Percentiles rank a stretch among this genome's conserved stretches.
Conservation (phyloP, 2,329 filamentous ascomycete species). For the Trichoderma oligosporum region DNA sequence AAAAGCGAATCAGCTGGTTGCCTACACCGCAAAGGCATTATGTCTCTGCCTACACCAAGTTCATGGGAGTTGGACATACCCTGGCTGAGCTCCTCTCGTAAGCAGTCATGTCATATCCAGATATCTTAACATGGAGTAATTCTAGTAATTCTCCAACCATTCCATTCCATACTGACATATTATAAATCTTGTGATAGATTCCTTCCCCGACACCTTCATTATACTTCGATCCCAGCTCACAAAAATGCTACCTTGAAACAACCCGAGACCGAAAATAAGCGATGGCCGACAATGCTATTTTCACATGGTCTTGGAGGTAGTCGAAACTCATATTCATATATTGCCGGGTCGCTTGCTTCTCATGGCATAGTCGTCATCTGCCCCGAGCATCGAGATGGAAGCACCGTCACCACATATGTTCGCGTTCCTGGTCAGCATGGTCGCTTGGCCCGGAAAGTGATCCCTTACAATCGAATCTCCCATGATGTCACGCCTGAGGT, state of each 20-base stretch:
- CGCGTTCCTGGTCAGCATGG: slow-evolving; percentile 54
- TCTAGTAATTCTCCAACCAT: too few species aligned
- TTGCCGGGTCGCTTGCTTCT: slow-evolving; percentile 73
- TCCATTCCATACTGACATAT: background rate
- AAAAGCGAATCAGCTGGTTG: slow-evolving; percentile 69
- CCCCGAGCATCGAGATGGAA: slow-evolving; percentile 79
- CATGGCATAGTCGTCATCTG: slow-evolving; percentile 78
- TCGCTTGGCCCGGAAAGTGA: slow-evolving; percentile 27
- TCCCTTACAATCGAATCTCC: slow-evolving; percentile 52
- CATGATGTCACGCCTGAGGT: slow-evolving; percentile 64
- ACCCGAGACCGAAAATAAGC: slow-evolving; percentile 43
- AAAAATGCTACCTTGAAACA: slow-evolving; percentile 65
- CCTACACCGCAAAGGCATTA: slow-evolving; percentile 72
- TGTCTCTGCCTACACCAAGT: slow-evolving; percentile 70
- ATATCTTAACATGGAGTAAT: too few species aligned
- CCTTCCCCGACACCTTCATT: slow-evolving; percentile 67
- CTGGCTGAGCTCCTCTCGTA: slow-evolving; percentile 59
- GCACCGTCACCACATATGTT: slow-evolving; percentile 69
- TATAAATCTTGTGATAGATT: slow-evolving; percentile 45
- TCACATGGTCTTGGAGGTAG: slow-evolving; percentile 81
- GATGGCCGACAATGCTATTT: slow-evolving; percentile 81
- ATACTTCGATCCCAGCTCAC: slow-evolving; percentile 66
- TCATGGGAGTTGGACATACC: slow-evolving; percentile 62
- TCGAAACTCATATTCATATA: slow-evolving; percentile 80
- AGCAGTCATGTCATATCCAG: slow-evolving; percentile 30